Conservation (phyloP, 192 early-diverging fungal genomes). For the Martensiomyces pterosporus region DNA sequence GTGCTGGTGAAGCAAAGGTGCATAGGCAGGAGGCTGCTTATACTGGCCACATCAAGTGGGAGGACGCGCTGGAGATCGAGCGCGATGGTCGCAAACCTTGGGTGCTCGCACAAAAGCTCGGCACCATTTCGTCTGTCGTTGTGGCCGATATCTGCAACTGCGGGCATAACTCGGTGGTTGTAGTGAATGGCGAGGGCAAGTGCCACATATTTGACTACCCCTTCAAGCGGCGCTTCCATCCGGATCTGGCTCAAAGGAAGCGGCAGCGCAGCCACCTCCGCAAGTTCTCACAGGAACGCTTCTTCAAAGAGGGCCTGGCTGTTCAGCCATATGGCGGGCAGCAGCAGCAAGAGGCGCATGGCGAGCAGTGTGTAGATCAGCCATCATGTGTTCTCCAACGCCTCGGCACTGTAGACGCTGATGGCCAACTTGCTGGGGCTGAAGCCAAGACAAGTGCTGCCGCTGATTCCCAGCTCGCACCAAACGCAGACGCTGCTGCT, state of each 20-base stretch:
- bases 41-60: slow-evolving; percentile 44
- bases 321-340: slow-evolving; percentile 8
- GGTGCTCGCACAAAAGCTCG: slow-evolving; percentile 46
- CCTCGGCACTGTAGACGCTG: too few species aligned
- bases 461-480: too few species aligned
- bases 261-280: slow-evolving; percentile 45
- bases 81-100: slow-evolving; percentile 51
- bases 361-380: too few species aligned
- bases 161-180: slow-evolving; percentile 47
- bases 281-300: slow-evolving; percentile 46
- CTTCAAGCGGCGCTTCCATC: slow-evolving; percentile 42
- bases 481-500: too few species aligned
- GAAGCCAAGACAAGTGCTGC: too few species aligned
- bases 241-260: slow-evolving; percentile 29
- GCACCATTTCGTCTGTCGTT: slow-evolving; percentile 45
- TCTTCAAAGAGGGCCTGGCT: slow-evolving; percentile 33
- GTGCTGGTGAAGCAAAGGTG: neutral
- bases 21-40: too few species aligned
- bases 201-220: slow-evolving; percentile 49
- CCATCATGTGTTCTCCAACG: too few species aligned
- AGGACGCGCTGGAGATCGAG: slow-evolving; percentile 47
- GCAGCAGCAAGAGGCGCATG: too few species aligned
- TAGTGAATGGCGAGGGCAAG: slow-evolving; percentile 49
- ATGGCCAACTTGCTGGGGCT: too few species aligned
- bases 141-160: slow-evolving; percentile 44